Evolutionary conservation across 352 stramenopile genomes (phyloP), one percentile per base, ranked within the genome.

Genomic region (Phytophthora fragariae): DNA sequence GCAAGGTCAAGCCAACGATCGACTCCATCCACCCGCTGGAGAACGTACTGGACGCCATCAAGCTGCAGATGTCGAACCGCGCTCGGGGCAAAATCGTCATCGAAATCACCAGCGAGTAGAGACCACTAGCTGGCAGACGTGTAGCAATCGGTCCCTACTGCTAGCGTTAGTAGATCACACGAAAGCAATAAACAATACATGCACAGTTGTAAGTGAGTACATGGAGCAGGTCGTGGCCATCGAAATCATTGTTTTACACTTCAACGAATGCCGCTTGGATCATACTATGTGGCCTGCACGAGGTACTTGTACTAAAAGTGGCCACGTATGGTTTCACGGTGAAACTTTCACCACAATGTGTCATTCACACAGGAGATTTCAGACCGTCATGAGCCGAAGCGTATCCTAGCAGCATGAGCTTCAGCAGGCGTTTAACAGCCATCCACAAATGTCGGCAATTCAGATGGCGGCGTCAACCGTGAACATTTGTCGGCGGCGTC

Each of bases 51-150:
- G 81, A 89, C 10, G 86, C 68, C 46, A 82, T 92, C 49, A 69
- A 75, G 39, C 60, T 82, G 52, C 76, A 88, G 12, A 82, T 89
- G 75, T 76, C 68, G 27, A 78, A 82, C 56, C 80, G 80, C 27
- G 80, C 81, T 0, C 73, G 82, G 27, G 85, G 85, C 57, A 92
- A 91, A 66, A 86, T 92, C 47, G 72, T 91, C 21, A 76, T 92
- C n/a, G 76, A 86, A 35, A 77, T 92, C 17, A 17, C 27, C 11
- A 57, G 11, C 8, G 79, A 73, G 62, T 68, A 73, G 55, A 27
- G 24, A 27, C 24, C 24, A 27, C 24, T 27, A 27, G 1, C 24
- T 27, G 24, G 24, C 24, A 27, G 24, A 27, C 24, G 24, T 27
- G 24, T 27, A 27, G 24, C 24, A 27, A 27, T 27, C 24, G 1